Conservation (phyloP, 192 early-diverging fungal genomes). For the Helicostylum pulchrum region DNA sequence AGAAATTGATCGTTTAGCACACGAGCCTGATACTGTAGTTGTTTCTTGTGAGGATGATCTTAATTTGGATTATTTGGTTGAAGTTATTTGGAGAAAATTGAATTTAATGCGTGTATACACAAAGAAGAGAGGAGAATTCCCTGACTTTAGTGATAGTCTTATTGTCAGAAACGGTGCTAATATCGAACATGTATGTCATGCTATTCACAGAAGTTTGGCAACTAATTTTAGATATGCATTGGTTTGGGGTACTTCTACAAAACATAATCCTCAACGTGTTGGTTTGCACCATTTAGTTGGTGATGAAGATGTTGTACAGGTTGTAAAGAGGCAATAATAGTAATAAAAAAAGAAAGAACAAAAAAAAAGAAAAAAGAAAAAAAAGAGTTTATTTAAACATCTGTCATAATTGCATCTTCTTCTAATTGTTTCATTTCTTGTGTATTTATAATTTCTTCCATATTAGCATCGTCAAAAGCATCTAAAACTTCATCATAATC, state of each 20-base stretch:
- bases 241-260: conserved; percentile 94
- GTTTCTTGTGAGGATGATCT: conserved; percentile 86
- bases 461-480: too few relatives aligned
- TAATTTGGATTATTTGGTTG: conserved; percentile 88
- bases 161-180: conserved; percentile 82
- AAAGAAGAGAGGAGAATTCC: conserved; percentile 91
- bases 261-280: conserved; percentile 96
- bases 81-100: conserved; percentile 89
- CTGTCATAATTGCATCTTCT: too few relatives aligned
- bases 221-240: conserved; percentile 92
- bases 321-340: conserved; percentile 60
- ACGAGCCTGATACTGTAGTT: conserved; percentile 86
- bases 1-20: conserved; percentile 91
- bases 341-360: background rate
- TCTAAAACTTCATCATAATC: too few relatives aligned
- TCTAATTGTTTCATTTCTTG: too few relatives aligned
- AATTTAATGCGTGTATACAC: conserved; percentile 92
- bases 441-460: too few relatives aligned
- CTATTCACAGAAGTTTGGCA: conserved; percentile 84
- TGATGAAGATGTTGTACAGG: conserved; percentile 93
- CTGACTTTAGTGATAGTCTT: conserved; percentile 89
- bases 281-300: conserved; percentile 79
- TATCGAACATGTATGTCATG: conserved; percentile 82
- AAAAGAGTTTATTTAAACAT: too few relatives aligned
- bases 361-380: too few relatives aligned